Evolutionary conservation across 768 basidiomycete genomes (phyloP).

Genomic region (Flagelloscypha sp.): DNA sequence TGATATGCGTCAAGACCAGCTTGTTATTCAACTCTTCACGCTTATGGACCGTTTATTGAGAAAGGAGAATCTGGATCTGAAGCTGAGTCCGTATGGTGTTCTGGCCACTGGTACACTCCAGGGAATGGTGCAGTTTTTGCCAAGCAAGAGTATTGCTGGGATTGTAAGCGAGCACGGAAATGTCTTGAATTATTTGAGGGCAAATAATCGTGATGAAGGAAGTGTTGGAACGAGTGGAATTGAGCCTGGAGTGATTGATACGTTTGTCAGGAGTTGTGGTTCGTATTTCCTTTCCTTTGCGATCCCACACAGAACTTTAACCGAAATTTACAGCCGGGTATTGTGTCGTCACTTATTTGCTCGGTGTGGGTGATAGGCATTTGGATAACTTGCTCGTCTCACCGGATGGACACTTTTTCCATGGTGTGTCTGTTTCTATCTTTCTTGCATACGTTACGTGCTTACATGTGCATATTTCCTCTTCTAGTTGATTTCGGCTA

Average conservation of each 20-base stretch:
- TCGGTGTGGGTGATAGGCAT: conserved; percentile 96
- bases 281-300: conserved; percentile 5
- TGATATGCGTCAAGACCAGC: conserved; percentile 96
- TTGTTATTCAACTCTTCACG: conserved; percentile 97
- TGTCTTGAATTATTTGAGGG: conserved; percentile 79
- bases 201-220: conserved; percentile 86
- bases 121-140: conserved; percentile 95
- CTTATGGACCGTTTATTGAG: conserved; percentile 91
- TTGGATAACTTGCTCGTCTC: conserved; percentile 89
- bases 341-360: conserved; percentile 91
- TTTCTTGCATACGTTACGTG: neutral
- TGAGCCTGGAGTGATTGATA: conserved; percentile 91
- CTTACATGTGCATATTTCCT: conserved; percentile 7
- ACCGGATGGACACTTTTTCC: conserved; percentile 97
- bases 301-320: conserved; percentile 4
- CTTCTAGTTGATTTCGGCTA: conserved; percentile 91
- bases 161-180: conserved; percentile 90
- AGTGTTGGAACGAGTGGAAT: conserved; percentile 93
- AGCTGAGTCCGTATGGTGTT: conserved; percentile 86
- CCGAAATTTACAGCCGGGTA: conserved; percentile 68
- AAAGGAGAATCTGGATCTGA: conserved; percentile 92
- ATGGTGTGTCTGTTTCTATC: conserved; percentile 46
- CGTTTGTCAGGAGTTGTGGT: conserved; percentile 96
- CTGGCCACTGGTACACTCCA: conserved; percentile 86
- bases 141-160: conserved; percentile 90